Evolutionary conservation across 768 basidiomycete species (phyloP).

Genomic region (Pleurotus djamor): DNA sequence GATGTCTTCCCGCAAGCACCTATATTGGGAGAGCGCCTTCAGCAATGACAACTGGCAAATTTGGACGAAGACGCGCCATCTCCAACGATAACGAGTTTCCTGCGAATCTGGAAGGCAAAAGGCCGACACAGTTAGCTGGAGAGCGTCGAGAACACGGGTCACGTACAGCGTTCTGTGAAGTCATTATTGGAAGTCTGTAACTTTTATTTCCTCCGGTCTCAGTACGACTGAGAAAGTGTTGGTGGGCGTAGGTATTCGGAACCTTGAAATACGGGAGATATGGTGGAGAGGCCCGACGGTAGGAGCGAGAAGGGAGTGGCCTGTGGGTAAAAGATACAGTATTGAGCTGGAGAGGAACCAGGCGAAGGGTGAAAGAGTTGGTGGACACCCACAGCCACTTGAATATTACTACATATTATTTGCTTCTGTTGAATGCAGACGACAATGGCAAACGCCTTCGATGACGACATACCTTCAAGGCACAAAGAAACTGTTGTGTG

Average conservation of each 20-base stretch:
- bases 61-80: constrained; percentile 64
- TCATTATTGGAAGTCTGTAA: background rate
- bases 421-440: background rate
- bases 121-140: background rate
- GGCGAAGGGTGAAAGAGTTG: constrained; percentile 5
- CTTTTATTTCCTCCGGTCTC: constrained; percentile 7
- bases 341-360: background rate
- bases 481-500: background rate
- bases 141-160: background rate
- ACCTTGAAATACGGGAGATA: background rate
- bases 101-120: constrained; percentile 63
- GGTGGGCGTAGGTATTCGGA: background rate
- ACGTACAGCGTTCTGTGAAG: constrained; percentile 9
- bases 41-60: constrained; percentile 15
- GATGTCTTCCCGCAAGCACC: constrained; percentile 98
- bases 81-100: constrained; percentile 96
- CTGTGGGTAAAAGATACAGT: background rate
- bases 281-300: background rate
- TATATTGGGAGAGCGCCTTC: constrained; percentile 22
- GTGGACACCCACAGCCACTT: constrained; percentile 3
- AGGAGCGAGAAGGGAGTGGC: background rate
- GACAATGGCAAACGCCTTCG: background rate
- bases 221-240: constrained; percentile 6
- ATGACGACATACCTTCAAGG: constrained; percentile 7
- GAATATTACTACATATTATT: background rate